Conservation (phyloP, 495 filamentous ascomycete genomes). For the Hyaloscypha variabilis region DNA sequence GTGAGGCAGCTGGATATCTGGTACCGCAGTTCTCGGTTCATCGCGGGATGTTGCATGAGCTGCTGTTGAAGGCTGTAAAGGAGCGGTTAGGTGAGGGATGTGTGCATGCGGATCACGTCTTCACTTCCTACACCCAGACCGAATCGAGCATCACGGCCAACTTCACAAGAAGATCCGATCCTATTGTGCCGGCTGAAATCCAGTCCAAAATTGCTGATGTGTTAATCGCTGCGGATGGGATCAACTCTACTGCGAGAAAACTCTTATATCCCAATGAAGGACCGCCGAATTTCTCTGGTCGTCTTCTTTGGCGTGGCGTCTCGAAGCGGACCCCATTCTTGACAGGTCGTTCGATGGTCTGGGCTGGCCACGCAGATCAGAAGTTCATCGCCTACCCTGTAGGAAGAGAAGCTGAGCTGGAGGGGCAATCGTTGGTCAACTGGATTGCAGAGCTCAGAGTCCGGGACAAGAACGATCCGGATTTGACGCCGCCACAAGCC, state of each 20-base stretch:
- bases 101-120: slow-evolving; percentile 16
- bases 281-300: slow-evolving; percentile 19
- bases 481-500: slow-evolving; percentile 34
- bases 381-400: slow-evolving; percentile 40
- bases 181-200: neutral
- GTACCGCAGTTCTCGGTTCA: slow-evolving; percentile 18
- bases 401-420: slow-evolving; percentile 27
- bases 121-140: slow-evolving; percentile 10
- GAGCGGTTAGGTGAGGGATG: slow-evolving; percentile 15
- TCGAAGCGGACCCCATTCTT: slow-evolving; percentile 6
- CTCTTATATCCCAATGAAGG: slow-evolving; percentile 20
- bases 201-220: slow-evolving; percentile 9
- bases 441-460: slow-evolving; percentile 37
- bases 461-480: slow-evolving; percentile 34
- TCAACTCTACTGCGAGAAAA: slow-evolving; percentile 14
- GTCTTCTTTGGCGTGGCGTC: slow-evolving; percentile 14
- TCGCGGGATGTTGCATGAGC: slow-evolving; percentile 19
- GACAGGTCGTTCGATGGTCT: slow-evolving; percentile 35
- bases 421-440: slow-evolving; percentile 34
- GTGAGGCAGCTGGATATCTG: slow-evolving; percentile 17
- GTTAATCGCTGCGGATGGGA: slow-evolving; percentile 16
- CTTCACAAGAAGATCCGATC: slow-evolving; percentile 13
- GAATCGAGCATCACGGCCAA: slow-evolving; percentile 17
- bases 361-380: slow-evolving; percentile 38
- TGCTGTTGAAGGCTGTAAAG: slow-evolving; percentile 11